Evolutionary conservation across 495 filamentous ascomycete genomes (phyloP).

Genomic region (Coniosporium apollinis): DNA sequence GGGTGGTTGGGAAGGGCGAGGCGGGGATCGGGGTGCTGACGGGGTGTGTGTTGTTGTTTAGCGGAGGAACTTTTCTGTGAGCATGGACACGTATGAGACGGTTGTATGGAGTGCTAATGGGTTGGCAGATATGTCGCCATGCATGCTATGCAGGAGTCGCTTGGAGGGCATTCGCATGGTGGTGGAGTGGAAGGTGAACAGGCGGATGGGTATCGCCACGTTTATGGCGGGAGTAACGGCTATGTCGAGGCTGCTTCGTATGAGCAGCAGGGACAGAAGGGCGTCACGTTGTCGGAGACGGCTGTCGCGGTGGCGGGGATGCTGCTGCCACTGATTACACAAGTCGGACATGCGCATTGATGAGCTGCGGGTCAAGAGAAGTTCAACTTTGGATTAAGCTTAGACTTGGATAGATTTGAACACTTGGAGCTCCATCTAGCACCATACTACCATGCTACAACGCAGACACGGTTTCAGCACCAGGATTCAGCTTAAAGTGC

Average conservation of each 20-base stretch:
- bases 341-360: constrained; percentile 79
- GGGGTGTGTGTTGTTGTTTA: constrained; percentile 80
- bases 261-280: constrained; percentile 7
- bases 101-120: too few species aligned
- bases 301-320: constrained; percentile 72
- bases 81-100: constrained; percentile 16
- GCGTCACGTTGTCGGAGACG: constrained; percentile 41
- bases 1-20: constrained; percentile 26
- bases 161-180: constrained; percentile 25
- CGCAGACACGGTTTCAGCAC: too few species aligned
- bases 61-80: constrained; percentile 88
- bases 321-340: constrained; percentile 74
- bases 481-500: too few species aligned
- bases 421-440: too few species aligned
- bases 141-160: constrained; percentile 91
- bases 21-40: constrained; percentile 65
- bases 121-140: constrained; percentile 75
- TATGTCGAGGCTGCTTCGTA: background rate
- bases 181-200: constrained; percentile 28
- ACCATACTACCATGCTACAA: too few species aligned
- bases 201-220: constrained; percentile 41
- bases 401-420: too few species aligned
- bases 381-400: too few species aligned
- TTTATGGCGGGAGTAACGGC: background rate
- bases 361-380: background rate